These are phyloP conservation scores for Mucor saturninus DNA, from an alignment of 371 early-diverging fungal genomes.

Conservation along the genomic window DNA sequence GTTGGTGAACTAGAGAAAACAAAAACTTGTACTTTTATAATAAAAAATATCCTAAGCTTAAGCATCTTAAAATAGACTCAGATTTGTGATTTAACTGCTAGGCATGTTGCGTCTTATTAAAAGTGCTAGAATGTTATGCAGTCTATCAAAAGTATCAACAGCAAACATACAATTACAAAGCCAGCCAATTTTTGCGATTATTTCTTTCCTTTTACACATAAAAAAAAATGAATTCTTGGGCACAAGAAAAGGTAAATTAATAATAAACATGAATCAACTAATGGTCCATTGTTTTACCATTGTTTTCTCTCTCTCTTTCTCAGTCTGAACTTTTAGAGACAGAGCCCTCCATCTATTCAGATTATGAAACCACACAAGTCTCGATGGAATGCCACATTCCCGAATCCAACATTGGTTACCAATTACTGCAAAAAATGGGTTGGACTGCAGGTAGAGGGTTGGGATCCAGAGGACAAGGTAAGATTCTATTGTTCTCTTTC, in stretches of 20 bases:
- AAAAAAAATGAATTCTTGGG: no score
- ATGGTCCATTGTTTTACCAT: no score
- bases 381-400: conserved; percentile 64
- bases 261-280: no score
- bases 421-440: conserved; percentile 69
- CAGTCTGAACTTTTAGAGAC: neutral
- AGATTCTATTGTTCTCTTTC: neutral
- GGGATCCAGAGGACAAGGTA: conserved; percentile 56
- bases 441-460: conserved; percentile 71
- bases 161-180: no score
- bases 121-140: no score
- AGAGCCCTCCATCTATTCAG: conserved; percentile 1
- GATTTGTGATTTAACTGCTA: neutral
- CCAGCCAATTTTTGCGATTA: no score
- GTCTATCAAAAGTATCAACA: no score
- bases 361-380: conserved; percentile 32
- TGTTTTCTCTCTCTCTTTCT: no score
- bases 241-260: no score
- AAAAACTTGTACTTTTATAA: neutral
- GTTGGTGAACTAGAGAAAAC: neutral
- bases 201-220: no score
- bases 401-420: conserved; percentile 63
- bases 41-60: neutral
- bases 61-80: neutral
- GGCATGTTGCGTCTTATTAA: no score